Base-by-base conservation (phyloP, 306 rosid genomes). In the Cucurbita moschata region DNA sequence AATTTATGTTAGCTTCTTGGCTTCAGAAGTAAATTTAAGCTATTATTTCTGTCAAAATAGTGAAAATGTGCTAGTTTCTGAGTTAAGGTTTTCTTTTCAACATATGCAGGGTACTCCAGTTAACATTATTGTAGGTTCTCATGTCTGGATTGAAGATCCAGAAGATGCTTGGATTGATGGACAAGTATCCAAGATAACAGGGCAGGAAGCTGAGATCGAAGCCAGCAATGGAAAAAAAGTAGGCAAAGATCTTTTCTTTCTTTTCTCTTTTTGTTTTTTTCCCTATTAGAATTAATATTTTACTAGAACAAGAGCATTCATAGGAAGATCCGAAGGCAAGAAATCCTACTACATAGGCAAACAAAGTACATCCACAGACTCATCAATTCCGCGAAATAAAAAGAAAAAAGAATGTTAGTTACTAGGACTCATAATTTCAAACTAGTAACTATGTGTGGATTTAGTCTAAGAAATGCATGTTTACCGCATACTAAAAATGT, bases 111-210 rank as follows among this genome's bases (percentile, higher is more conserved):
- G 92, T 82, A 89, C 95, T 66, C 86, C 92, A 8, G 96, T 91
- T 82, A 94, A 91, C 82, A 94, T 94, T 77, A 87, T 77, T 69
- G 97, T 81, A 71, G 97, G 96, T 76, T 91, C 97, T 80, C 92
- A 91, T 78, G 97, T 94, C 81, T 94, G 99, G 99, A 78, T 69
- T 23, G 96, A 89, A 81, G 96, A 91, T 67, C 90, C 90, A 53
- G 90, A 81, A 0, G 79, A 74, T 52, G 82, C 91, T 56, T 94
- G 97, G 92, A 62, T 84, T 23, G 96, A 89, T 84, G 99, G 97
- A 74, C 85, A 75, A 73, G 97, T 94, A 9, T 62, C 84, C 12
- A 91, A 94, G 83, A 89, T 94, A 83, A 91, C 67, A 7, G 97
- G 88, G 23, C 75, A 83, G 15, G 96, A 94, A 75, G 96, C 83